Base-by-base conservation (phyloP, 371 early-diverging fungal species). In the Mucor sp. region DNA sequence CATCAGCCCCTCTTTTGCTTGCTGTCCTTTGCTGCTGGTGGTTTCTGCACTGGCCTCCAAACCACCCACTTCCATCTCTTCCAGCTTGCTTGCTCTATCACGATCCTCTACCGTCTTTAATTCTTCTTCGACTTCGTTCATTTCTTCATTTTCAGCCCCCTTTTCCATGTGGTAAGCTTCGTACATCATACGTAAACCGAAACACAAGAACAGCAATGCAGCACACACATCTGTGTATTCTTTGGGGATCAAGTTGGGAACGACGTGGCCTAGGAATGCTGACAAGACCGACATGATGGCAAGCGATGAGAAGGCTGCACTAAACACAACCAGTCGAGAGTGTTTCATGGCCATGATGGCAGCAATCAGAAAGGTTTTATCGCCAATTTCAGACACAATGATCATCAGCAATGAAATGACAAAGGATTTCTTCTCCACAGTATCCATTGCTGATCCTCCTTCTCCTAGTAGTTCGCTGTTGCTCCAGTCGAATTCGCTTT, bases 321-420 rank as follows among this genome's bases (percentile, higher is more conserved):
- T 75, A 79, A 98, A 97, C 56, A 98, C 93, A 60, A 96, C 84
- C 21, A 89, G 65, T 23, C 95, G 90, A 33, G 94, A 88, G 75
- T 95, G 92, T 70, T 89, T 90, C 97, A 98, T 98, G 30, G 97
- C 97, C 91, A 98, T 89, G 68, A 98, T 94, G 41, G 96, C 96
- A 5, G 95, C 95, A 63, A 98, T 97, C 63, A 98, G 84, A 70
- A 98, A 98, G 17, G 98, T 98, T 83, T 98, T 98, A 90, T 98
- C 98, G 55, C 98, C 98, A 68, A 97, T 94, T 75, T 97, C 98
- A 12, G 96, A 95, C 21, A 95, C 92, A 25, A 95, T 82, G 62
- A 96, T 96, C 87, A 97, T 94, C 27, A 90, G 68, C 30, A 93
- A 78, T 6, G 90, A 89, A 30, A 88, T 77, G 7, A 89, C 17